Conservation (phyloP, 805 yeast genomes). For the Yarrowia sp. region DNA sequence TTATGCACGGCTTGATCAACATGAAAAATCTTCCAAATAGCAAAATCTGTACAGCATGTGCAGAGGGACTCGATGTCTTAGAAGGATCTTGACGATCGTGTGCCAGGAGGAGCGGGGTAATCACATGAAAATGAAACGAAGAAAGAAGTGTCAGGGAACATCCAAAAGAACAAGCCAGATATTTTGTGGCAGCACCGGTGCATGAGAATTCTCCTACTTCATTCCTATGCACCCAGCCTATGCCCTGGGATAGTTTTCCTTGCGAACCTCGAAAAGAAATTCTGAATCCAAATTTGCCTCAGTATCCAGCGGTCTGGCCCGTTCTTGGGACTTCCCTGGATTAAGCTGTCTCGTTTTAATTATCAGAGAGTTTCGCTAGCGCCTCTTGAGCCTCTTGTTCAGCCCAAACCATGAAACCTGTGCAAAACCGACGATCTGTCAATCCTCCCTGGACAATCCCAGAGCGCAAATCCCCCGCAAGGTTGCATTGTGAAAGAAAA, state of each 20-base stretch:
- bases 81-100: not conserved
- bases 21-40: not conserved
- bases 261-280: not conserved
- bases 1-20: not conserved
- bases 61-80: not conserved
- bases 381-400: not conserved
- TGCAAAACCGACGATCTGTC: not conserved
- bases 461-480: not conserved
- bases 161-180: too few relatives aligned
- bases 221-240: too few relatives aligned
- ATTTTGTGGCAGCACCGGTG: too few relatives aligned
- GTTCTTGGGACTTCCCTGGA: too few relatives aligned
- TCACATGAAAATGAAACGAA: not conserved
- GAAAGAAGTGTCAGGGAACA: too few relatives aligned
- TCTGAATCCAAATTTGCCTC: too few relatives aligned
- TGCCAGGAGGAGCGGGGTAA: not conserved
- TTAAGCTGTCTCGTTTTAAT: not conserved
- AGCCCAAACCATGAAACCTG: not conserved
- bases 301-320: too few relatives aligned
- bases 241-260: too few relatives aligned
- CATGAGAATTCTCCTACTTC: too few relatives aligned
- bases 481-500: not conserved
- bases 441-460: not conserved
- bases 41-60: not conserved
- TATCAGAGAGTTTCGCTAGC: not conserved